Conservation (phyloP, 306 rosid genomes). For the Sphenostylis stenocarpa region DNA sequence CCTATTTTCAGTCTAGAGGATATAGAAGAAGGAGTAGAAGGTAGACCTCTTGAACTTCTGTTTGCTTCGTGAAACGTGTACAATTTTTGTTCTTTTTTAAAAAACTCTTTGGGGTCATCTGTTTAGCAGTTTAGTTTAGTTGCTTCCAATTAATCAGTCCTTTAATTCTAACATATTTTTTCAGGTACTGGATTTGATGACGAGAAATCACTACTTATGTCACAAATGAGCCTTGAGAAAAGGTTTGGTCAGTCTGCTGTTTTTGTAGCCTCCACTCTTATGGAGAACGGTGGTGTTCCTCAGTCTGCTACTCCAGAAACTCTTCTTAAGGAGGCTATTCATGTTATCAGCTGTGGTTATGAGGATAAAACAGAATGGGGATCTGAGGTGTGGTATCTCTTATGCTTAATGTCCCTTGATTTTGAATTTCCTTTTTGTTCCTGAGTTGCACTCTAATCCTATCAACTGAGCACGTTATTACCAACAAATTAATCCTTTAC, state of each 20-base stretch:
- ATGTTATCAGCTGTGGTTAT: slow-evolving; percentile 97
- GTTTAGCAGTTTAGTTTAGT: not conserved
- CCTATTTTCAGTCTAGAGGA: slow-evolving; percentile 88
- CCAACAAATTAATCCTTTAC: not conserved
- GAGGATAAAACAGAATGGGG: slow-evolving; percentile 99
- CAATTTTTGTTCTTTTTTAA: not conserved
- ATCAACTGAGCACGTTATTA: not conserved
- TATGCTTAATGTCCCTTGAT: slow-evolving; percentile 14
- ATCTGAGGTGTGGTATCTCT: slow-evolving; percentile 57
- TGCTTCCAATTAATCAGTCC: not conserved
- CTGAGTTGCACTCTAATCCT: not conserved
- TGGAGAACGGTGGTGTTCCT: slow-evolving; percentile 99
- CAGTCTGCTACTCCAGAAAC: slow-evolving; percentile 94
- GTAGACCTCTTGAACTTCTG: slow-evolving; percentile 38
- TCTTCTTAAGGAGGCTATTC: slow-evolving; percentile 97
- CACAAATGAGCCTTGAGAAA: slow-evolving; percentile 94
- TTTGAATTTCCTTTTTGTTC: not conserved
- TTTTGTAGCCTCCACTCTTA: slow-evolving; percentile 91
- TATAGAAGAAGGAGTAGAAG: slow-evolving; percentile 97
- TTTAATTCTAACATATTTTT: not conserved
- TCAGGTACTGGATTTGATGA: slow-evolving; percentile 94
- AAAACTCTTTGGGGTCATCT: not conserved
- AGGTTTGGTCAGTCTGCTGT: slow-evolving; percentile 93
- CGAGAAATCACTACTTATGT: slow-evolving; percentile 80
- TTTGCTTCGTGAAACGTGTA: not conserved